A percentile compares a stretch with the other conserved stretches of the same genome.
Evolutionary conservation across 225 moss, liverwort and hornwort species (phyloP).

Genomic region (Bryoerythrophyllum caledonicum): DNA sequence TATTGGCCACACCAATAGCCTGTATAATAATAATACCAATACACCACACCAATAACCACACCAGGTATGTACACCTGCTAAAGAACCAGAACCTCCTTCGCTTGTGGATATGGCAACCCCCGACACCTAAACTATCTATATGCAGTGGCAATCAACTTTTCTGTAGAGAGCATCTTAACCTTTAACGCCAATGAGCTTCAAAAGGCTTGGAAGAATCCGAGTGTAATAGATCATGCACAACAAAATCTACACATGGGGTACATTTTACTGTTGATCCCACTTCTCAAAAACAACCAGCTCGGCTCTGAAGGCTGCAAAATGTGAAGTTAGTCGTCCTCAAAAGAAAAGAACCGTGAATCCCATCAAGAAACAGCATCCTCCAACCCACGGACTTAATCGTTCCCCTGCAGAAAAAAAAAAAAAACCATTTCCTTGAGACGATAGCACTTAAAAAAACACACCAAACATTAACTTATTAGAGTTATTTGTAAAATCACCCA

Average conservation of each 20-base stretch:
- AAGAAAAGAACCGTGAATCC: slow-evolving; percentile 86
- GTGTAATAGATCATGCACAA: no score
- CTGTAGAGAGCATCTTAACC: background rate
- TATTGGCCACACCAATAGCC: no score
- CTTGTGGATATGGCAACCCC: slow-evolving; percentile 51
- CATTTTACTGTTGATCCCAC: no score
- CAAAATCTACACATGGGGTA: no score
- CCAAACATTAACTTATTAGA: background rate
- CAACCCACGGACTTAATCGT: slow-evolving; percentile 96
- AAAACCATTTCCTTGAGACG: background rate
- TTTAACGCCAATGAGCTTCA: no score
- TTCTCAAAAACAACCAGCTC: no score
- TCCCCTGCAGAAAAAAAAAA: slow-evolving; percentile 75
- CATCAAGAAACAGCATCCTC: slow-evolving; percentile 87
- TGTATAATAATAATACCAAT: no score
- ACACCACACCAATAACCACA: no score
- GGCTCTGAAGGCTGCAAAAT: background rate
- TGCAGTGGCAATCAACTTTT: slow-evolving; percentile 15
- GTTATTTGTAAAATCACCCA: no score
- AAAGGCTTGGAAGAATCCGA: no score
- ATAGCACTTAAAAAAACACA: no score
- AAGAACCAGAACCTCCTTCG: slow-evolving; percentile 57
- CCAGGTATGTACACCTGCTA: slow-evolving; percentile 43
- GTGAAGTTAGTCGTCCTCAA: slow-evolving; percentile 35
- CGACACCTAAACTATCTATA: slow-evolving; percentile 30